Conservation (phyloP, 495 filamentous ascomycete species). For the Aspergillus homomorphus region DNA sequence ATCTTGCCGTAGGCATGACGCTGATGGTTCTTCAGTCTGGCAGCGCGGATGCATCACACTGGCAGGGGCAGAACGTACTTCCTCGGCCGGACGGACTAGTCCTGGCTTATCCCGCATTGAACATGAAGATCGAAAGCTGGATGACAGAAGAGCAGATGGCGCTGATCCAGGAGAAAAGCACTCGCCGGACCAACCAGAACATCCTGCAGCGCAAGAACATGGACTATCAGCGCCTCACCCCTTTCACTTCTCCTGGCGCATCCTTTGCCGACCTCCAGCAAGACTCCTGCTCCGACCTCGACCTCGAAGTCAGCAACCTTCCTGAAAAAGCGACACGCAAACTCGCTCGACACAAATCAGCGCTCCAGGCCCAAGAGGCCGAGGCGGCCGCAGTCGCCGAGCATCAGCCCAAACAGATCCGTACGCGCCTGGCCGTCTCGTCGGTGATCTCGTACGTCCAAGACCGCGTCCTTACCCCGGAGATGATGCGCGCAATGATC, state of each 20-base stretch:
- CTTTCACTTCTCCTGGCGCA: constrained; percentile 60
- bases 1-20: constrained; percentile 75
- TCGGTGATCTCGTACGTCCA: constrained; percentile 98
- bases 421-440: constrained; percentile 83
- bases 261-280: constrained; percentile 51
- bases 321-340: constrained; percentile 28
- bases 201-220: constrained; percentile 76
- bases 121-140: constrained; percentile 98
- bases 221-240: constrained; percentile 59
- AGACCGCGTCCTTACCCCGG: constrained; percentile 89
- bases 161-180: constrained; percentile 79
- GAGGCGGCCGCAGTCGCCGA: constrained; percentile 40
- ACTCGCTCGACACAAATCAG: constrained; percentile 12
- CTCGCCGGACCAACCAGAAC: constrained; percentile 69
- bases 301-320: constrained; percentile 36
- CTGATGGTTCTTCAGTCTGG: constrained; percentile 83
- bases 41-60: constrained; percentile 52
- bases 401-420: constrained; percentile 64
- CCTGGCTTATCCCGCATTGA: constrained; percentile 83
- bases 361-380: constrained; percentile 21
- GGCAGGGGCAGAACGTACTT: constrained; percentile 57
- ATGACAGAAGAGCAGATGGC: constrained; percentile 98
- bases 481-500: constrained; percentile 99
- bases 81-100: constrained; percentile 79
- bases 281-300: constrained; percentile 27